phyloP scores from a whole-genome alignment of 176 grass and related monocot genomes.

The Oryza punctata region DNA sequence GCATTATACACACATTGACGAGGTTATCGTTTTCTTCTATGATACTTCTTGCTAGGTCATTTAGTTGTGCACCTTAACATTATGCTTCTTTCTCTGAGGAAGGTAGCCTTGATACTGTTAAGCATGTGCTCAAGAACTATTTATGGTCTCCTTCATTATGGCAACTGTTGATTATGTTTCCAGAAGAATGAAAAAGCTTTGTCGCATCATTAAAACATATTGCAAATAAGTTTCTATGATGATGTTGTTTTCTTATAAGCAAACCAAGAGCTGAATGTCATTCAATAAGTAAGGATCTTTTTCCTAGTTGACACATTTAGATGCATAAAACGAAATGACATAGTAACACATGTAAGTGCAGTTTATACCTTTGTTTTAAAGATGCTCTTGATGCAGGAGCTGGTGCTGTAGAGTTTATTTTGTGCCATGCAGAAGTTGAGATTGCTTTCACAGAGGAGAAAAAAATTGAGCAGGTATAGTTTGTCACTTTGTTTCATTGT shows the following conservation, averaged over 20 bases:
- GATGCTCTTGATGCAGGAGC: constrained; percentile 57
- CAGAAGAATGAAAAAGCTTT: constrained; percentile 22
- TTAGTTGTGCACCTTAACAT: not conserved
- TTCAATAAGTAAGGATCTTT: constrained; percentile 7
- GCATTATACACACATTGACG: constrained; percentile 17
- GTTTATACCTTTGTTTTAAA: constrained; percentile 16
- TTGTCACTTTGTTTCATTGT: not conserved
- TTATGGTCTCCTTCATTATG: not conserved
- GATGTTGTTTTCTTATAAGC: constrained; percentile 5
- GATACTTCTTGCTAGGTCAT: constrained; percentile 16
- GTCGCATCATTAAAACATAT: not conserved
- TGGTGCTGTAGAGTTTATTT: constrained; percentile 85
- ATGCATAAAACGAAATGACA: not conserved
- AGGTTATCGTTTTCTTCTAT: constrained; percentile 7
- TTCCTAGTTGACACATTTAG: not conserved
- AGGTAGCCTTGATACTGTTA: not conserved
- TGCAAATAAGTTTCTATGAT: constrained; percentile 4
- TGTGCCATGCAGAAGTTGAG: constrained; percentile 86
- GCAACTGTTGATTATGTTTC: not conserved
- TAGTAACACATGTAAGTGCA: not conserved
- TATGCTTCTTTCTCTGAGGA: constrained; percentile 1
- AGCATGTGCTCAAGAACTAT: not conserved
- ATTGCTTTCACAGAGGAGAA: constrained; percentile 86
- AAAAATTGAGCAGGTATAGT: constrained; percentile 66
- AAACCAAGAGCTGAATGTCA: not conserved